Evolutionary conservation across 257 asterid species (phyloP), one percentile per base, ranked within the genome.

Genomic region (Plectranthus barbatus): DNA sequence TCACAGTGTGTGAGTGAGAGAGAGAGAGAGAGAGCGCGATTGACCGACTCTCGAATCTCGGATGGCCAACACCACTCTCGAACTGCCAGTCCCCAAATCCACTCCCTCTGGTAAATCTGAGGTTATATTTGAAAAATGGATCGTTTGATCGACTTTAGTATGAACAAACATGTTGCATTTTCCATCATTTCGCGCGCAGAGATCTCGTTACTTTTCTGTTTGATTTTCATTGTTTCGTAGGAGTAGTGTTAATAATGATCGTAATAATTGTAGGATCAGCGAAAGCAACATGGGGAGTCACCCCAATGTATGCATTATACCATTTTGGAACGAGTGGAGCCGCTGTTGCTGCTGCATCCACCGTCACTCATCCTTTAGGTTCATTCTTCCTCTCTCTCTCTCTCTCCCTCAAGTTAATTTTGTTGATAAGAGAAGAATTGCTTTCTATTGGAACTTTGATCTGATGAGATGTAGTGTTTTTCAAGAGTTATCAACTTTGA

Each of bases 361-460:
- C 71, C 64, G 47, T 89, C 56, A 92, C 99, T 41, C 99, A 92
- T 71, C 99, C 99, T 72, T 72, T 89, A 83, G 99, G 99, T 86
- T 8, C 5, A 37, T 40, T 24, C 66, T 36, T 64, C 54, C 29
- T 45, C 29, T 19, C 7, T 21, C 14, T 21, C 11, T 26, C 0
- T 13, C 1, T 3, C 9, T 29, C n/a, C 3, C 20, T 40, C 42
- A 9, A 0, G 6, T 7, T 47, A 20, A 33, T 7, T 26, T 26
- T 5, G 31, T 26, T 26, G 3, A 15, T 13, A 4, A 52, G 34
- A 21, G 17, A 60, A 12, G 9, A 41, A 15, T 64, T 44, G 31
- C 52, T 20, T 54, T 68, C 20, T 2, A 61, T 36, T 60, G 13
- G 7, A 51, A 1, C 12, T 24, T 24, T 13, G 57, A 17, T 68